Conservation (phyloP, 1,284 basidiomycete genomes). For the Naganishia sp. region DNA sequence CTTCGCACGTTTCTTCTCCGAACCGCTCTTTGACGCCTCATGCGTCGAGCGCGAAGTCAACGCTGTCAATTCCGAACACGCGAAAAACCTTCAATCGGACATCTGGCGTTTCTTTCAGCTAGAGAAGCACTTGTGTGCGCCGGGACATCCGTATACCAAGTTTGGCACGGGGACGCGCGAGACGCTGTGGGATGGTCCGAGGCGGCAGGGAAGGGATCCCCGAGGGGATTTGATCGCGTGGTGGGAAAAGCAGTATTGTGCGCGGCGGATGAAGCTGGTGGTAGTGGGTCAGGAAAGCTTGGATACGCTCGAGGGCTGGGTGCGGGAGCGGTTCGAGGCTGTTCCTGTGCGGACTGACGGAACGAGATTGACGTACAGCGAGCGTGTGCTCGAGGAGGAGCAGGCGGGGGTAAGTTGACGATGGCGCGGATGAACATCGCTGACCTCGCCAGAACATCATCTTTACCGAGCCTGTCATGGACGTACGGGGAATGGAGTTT, state of each 20-base stretch:
- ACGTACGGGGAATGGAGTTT: constrained; percentile 82
- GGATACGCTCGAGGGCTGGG: constrained; percentile 50
- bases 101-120: constrained; percentile 94
- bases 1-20: constrained; percentile 92
- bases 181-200: constrained; percentile 68
- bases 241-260: constrained; percentile 92
- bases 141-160: constrained; percentile 84
- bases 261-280: constrained; percentile 88
- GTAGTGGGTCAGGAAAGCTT: constrained; percentile 81
- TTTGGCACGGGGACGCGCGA: constrained; percentile 88
- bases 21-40: constrained; percentile 80
- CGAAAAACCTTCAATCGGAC: constrained; percentile 93
- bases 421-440: not conserved
- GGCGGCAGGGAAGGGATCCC: constrained; percentile 72
- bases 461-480: constrained; percentile 86
- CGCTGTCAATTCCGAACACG: constrained; percentile 97
- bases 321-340: constrained; percentile 47
- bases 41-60: constrained; percentile 94
- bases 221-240: constrained; percentile 89
- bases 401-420: constrained; percentile 68
- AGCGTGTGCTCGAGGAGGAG: constrained; percentile 73
- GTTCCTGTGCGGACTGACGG: constrained; percentile 48
- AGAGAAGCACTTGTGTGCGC: constrained; percentile 81
- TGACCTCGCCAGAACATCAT: constrained; percentile 67
- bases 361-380: constrained; percentile 61